Conservation (phyloP, 495 filamentous ascomycete species). For the Pseudoneurospora amorphoporcata region DNA sequence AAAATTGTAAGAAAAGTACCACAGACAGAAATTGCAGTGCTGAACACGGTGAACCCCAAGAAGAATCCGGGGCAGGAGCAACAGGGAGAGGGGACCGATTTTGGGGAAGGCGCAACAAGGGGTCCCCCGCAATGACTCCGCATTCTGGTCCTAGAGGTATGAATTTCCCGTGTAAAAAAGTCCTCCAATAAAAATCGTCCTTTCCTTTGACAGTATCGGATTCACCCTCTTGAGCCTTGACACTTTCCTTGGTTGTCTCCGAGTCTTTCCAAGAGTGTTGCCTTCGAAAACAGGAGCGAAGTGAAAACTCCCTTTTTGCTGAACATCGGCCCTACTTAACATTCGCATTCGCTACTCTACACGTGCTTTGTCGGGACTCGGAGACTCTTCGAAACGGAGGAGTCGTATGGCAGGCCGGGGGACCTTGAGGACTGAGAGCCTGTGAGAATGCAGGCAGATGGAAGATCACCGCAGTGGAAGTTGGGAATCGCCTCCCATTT, state of each 20-base stretch:
- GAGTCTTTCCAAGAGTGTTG: neutral
- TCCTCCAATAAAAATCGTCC: slow-evolving; percentile 11
- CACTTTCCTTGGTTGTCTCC: neutral
- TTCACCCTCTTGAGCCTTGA: neutral
- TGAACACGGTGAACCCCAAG: neutral
- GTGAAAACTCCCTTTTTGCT: neutral
- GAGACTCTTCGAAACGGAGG: neutral
- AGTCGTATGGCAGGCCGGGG: neutral
- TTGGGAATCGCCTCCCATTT: neutral
- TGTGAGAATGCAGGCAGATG: neutral
- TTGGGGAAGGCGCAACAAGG: slow-evolving; percentile 3
- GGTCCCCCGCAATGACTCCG: slow-evolving; percentile 12
- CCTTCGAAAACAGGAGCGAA: neutral
- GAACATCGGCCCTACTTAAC: neutral
- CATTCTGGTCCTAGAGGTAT: slow-evolving; percentile 12
- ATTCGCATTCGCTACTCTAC: neutral
- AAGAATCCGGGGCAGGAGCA: neutral
- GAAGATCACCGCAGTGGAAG: neutral
- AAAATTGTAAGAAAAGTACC: neutral
- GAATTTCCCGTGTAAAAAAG: slow-evolving; percentile 7
- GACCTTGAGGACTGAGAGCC: neutral
- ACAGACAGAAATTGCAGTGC: neutral
- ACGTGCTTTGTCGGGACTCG: neutral
- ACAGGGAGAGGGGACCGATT: neutral
- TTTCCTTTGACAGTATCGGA: neutral